Evolutionary conservation across 2,329 filamentous ascomycete genomes (phyloP).

Genomic region (Fusarium verrucosum): DNA sequence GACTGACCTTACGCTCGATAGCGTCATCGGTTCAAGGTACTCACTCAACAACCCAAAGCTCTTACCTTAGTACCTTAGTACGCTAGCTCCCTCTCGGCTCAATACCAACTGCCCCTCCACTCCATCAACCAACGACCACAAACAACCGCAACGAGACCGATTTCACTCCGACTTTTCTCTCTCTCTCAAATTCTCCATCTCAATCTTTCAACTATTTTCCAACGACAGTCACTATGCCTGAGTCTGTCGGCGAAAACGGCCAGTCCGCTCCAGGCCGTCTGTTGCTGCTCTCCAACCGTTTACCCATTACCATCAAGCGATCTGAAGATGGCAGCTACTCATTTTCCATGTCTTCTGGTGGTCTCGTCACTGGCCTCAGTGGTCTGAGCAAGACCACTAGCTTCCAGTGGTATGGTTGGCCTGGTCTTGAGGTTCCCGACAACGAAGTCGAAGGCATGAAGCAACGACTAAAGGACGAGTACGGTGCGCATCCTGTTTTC

Average conservation of each 20-base stretch:
- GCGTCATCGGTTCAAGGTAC: constrained; percentile 44
- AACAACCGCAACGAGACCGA: constrained; percentile 33
- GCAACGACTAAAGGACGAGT: constrained; percentile 83
- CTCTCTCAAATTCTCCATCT: constrained; percentile 5
- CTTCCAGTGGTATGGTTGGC: constrained; percentile 99
- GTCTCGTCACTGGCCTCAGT: constrained; percentile 91
- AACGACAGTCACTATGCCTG: constrained; percentile 48
- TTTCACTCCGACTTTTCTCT: constrained; percentile 3
- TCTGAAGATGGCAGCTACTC: constrained; percentile 90
- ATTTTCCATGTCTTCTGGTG: constrained; percentile 96
- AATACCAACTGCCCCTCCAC: constrained; percentile 43
- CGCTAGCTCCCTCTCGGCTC: constrained; percentile 41
- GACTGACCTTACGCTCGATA: constrained; percentile 43
- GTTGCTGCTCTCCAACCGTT: constrained; percentile 90
- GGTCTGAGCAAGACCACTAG: constrained; percentile 91
- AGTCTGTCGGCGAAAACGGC: constrained; percentile 48
- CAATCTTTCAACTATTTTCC: neutral
- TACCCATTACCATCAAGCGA: constrained; percentile 96
- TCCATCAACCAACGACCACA: constrained; percentile 30
- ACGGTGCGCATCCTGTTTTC: constrained; percentile 90
- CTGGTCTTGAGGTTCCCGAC: constrained; percentile 89
- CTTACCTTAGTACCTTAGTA: too few species aligned
- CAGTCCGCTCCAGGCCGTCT: constrained; percentile 61
- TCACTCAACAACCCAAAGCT: constrained; percentile 39
- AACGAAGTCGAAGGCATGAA: constrained; percentile 79